A percentile compares a stretch with the other conserved stretches of the same genome.
Conservation (phyloP, 345 rosid genomes). For the Stellera chamaejasme region DNA sequence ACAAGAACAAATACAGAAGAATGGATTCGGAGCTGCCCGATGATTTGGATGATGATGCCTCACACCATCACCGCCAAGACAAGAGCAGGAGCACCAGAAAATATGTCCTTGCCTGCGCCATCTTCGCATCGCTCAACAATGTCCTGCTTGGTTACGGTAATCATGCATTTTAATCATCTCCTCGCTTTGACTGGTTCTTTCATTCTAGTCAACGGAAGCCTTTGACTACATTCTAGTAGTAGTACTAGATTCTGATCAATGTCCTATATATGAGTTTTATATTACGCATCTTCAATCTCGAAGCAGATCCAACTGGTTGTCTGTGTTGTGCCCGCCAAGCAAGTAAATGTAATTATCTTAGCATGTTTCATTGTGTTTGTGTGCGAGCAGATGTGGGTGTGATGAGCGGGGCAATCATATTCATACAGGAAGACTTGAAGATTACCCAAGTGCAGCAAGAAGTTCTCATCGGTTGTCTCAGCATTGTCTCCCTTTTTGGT, state of each 20-base stretch:
- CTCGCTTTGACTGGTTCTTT: neutral
- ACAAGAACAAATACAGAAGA: constrained; percentile 67
- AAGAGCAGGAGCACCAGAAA: constrained; percentile 36
- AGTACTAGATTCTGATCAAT: too few relatives aligned
- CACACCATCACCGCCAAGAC: constrained; percentile 16
- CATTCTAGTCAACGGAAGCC: too few relatives aligned
- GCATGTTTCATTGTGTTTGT: constrained; percentile 1
- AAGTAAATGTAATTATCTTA: too few relatives aligned
- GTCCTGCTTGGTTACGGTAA: constrained; percentile 95
- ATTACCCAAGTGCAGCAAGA: constrained; percentile 76
- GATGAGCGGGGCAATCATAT: constrained; percentile 93
- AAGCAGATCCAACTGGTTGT: too few relatives aligned
- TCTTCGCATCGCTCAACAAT: constrained; percentile 79
- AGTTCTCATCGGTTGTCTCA: constrained; percentile 68
- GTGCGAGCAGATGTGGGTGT: constrained; percentile 75
- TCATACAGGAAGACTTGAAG: constrained; percentile 76
- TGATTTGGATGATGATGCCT: constrained; percentile 22
- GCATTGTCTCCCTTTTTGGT: constrained; percentile 72
- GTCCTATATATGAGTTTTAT: too few relatives aligned
- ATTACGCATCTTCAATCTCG: too few relatives aligned
- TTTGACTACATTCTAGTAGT: too few relatives aligned
- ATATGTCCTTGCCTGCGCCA: constrained; percentile 68
- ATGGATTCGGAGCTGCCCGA: constrained; percentile 49
- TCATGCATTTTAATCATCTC: neutral
- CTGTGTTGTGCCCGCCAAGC: too few relatives aligned